A percentile compares a stretch with the other conserved stretches of the same genome.
These are phyloP conservation scores for Fraxinus velutina DNA, from an alignment of 305 asterid species.

Conservation along the genomic window DNA sequence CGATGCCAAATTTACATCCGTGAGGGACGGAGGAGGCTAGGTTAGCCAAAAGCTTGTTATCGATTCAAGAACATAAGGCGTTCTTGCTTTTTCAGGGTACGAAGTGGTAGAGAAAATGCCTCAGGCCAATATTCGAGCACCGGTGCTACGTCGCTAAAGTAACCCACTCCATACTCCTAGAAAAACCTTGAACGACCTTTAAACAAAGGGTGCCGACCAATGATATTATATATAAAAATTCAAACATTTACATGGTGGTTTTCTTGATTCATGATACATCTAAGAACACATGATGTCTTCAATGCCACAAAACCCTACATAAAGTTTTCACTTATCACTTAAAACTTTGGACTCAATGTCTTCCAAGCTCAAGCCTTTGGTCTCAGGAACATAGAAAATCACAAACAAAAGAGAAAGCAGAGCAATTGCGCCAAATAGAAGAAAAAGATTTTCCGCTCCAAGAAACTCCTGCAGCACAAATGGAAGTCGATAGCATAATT, in stretches of 20 bases:
- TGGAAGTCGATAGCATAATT: slow-evolving; percentile 1
- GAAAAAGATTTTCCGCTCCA: slow-evolving; percentile 87
- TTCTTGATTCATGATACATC: not conserved
- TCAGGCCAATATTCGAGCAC: not conserved
- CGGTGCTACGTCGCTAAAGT: not conserved
- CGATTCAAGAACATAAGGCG: not conserved
- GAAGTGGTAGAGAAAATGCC: not conserved
- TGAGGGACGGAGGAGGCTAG: not conserved
- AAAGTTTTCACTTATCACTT: slow-evolving; percentile 41
- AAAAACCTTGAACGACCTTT: not conserved
- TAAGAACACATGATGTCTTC: not conserved
- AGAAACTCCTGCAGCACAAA: slow-evolving; percentile 68
- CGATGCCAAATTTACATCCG: not conserved
- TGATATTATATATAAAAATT: too few relatives aligned
- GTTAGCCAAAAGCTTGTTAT: not conserved
- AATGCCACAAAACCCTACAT: not conserved
- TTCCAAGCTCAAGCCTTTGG: slow-evolving; percentile 97
- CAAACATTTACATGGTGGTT: not conserved
- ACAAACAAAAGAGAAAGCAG: slow-evolving; percentile 65
- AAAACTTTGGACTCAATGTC: slow-evolving; percentile 82
- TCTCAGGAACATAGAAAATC: slow-evolving; percentile 69
- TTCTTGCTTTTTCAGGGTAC: not conserved
- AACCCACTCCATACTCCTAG: not conserved
- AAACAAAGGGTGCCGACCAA: not conserved
- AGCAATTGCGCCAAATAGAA: slow-evolving; percentile 80